These are phyloP conservation scores for Aspergillus affinis DNA, from an alignment of 495 filamentous ascomycete genomes.

Conservation along the genomic window DNA sequence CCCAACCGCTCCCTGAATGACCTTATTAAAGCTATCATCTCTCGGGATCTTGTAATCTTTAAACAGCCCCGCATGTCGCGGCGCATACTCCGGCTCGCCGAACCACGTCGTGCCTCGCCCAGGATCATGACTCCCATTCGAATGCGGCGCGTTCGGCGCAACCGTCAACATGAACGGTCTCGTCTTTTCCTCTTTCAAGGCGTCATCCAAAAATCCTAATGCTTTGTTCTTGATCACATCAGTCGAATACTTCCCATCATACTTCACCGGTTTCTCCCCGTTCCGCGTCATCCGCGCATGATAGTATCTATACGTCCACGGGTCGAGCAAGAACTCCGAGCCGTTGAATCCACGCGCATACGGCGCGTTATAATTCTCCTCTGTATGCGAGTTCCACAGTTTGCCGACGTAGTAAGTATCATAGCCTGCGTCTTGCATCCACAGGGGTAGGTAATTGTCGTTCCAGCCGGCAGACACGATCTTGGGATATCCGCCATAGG, in stretches of 20 bases:
- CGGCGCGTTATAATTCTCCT: slow-evolving; percentile 57
- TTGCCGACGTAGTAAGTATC: slow-evolving; percentile 72
- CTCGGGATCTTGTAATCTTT: slow-evolving; percentile 29
- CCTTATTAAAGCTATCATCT: slow-evolving; percentile 34
- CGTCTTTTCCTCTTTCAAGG: slow-evolving; percentile 30
- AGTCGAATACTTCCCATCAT: slow-evolving; percentile 54
- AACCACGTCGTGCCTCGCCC: slow-evolving; percentile 21
- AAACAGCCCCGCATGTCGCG: slow-evolving; percentile 31
- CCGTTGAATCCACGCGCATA: slow-evolving; percentile 52
- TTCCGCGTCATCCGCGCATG: slow-evolving; percentile 61
- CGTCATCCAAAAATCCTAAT: slow-evolving; percentile 57
- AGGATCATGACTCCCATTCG: slow-evolving; percentile 25
- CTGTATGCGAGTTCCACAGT: slow-evolving; percentile 61
- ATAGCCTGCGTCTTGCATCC: slow-evolving; percentile 67
- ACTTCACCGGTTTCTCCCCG: slow-evolving; percentile 45
- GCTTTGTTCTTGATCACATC: slow-evolving; percentile 64
- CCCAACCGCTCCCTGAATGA: slow-evolving; percentile 49
- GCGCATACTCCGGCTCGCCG: slow-evolving; percentile 31
- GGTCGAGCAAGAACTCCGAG: slow-evolving; percentile 65
- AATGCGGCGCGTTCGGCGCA: slow-evolving; percentile 64
- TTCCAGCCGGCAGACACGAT: slow-evolving; percentile 61
- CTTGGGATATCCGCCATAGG: slow-evolving; percentile 65
- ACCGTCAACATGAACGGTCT: slow-evolving; percentile 65
- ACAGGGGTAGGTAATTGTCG: slow-evolving; percentile 62
- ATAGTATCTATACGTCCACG: slow-evolving; percentile 66